Percentiles rank a stretch among this genome's conserved stretches.
Evolutionary conservation across 768 basidiomycete species (phyloP).

Genomic region (Megacollybia marginata): DNA sequence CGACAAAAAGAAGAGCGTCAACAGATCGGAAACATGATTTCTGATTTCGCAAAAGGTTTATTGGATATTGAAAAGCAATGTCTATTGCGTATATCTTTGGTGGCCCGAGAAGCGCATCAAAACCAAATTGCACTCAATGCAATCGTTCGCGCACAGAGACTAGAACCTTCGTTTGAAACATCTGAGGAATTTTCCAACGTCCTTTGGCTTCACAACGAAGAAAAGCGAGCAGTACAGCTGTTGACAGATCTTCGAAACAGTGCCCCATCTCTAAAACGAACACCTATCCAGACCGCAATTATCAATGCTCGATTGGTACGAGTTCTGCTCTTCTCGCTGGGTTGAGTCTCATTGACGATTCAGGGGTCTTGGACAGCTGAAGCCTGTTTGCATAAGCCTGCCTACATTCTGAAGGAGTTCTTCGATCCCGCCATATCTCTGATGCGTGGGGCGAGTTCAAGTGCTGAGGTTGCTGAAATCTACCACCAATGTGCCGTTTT

Average conservation of each 20-base stretch:
- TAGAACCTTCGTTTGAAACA: conserved; percentile 50
- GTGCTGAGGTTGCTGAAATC: conserved; percentile 43
- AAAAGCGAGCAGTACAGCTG: conserved; percentile 72
- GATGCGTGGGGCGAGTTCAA: conserved; percentile 2
- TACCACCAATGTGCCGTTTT: conserved; percentile 83
- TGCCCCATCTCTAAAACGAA: conserved; percentile 1
- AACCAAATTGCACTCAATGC: conserved; percentile 84
- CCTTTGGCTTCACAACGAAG: conserved; percentile 83
- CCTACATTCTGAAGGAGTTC: conserved; percentile 58
- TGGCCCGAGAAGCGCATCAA: conserved; percentile 61
- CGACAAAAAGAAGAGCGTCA: conserved; percentile 64
- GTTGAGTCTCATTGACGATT: not conserved
- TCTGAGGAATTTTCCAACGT: conserved; percentile 84
- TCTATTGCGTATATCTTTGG: conserved; percentile 62
- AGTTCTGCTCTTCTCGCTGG: not conserved
- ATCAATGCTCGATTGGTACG: conserved; percentile 62
- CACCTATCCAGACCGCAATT: conserved; percentile 6
- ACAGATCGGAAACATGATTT: conserved; percentile 65
- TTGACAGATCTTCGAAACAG: conserved; percentile 34
- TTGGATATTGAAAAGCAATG: conserved; percentile 59
- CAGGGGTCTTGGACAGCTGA: conserved; percentile 90
- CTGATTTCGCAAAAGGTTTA: conserved; percentile 44
- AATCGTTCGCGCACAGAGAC: conserved; percentile 62
- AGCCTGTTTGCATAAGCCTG: conserved; percentile 75
- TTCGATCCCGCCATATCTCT: conserved; percentile 35